These are phyloP conservation scores for Rhynchospora tenuis DNA, from an alignment of 176 grass and related monocot species.

Conservation along the genomic window DNA sequence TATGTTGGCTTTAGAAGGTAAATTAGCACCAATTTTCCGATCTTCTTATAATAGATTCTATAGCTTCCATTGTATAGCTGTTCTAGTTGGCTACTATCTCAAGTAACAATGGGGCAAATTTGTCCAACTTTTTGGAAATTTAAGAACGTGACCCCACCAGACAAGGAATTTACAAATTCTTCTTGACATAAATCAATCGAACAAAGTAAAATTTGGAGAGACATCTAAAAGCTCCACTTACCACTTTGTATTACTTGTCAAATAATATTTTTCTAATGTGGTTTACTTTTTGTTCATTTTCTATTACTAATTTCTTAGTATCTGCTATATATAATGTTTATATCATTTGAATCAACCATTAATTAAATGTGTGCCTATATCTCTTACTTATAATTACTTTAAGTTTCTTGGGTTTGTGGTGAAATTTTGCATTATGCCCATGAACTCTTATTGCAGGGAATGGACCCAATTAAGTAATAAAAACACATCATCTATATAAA, in stretches of 20 bases:
- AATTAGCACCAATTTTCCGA: background rate
- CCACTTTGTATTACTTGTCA: background rate
- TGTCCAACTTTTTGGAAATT: background rate
- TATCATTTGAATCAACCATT: background rate
- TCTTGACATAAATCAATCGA: background rate
- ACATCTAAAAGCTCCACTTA: background rate
- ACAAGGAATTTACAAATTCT: background rate
- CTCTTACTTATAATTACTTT: too few species aligned
- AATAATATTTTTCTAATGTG: background rate
- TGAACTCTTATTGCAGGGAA: too few species aligned
- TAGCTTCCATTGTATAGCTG: background rate
- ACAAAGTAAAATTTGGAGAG: background rate
- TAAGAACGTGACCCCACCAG: background rate
- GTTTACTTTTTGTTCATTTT: background rate
- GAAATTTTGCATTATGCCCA: too few species aligned
- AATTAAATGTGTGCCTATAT: too few species aligned
- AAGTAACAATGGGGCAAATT: background rate
- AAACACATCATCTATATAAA: background rate
- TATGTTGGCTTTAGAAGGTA: background rate
- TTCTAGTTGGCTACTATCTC: background rate
- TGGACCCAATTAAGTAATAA: background rate
- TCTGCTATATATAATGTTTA: background rate
- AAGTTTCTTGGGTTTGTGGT: too few species aligned
- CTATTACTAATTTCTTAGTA: background rate
- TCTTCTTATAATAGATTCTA: background rate